Conservation (phyloP, 1,284 basidiomycete genomes). For the Chalciporus sp. region DNA sequence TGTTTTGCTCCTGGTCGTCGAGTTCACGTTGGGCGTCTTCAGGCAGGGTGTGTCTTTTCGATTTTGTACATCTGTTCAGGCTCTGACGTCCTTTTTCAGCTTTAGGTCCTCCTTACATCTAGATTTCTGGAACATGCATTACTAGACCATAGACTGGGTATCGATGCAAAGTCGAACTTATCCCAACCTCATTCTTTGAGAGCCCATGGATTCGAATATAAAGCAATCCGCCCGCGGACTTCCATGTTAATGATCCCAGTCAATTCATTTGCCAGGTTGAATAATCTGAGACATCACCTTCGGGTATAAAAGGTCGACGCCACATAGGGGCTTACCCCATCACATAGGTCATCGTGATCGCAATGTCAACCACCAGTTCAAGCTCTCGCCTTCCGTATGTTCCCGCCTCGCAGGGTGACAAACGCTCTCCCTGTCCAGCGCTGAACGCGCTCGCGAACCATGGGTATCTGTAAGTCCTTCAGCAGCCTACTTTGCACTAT, state of each 20-base stretch:
- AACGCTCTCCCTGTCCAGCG: slow-evolving; percentile 53
- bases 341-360: slow-evolving; percentile 5
- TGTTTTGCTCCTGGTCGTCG: slow-evolving; percentile 89
- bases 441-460: slow-evolving; percentile 51
- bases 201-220: background rate
- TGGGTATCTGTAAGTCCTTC: slow-evolving; percentile 46
- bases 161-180: no score
- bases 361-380: slow-evolving; percentile 29
- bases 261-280: background rate
- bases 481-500: slow-evolving; percentile 36
- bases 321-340: slow-evolving; percentile 21
- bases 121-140: background rate
- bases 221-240: background rate
- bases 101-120: slow-evolving; percentile 40
- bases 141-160: background rate
- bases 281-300: background rate
- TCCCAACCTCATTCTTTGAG: background rate
- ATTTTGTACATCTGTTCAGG: background rate
- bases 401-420: slow-evolving; percentile 32
- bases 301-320: slow-evolving; percentile 18
- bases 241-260: background rate
- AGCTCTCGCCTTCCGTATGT: slow-evolving; percentile 42
- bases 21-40: slow-evolving; percentile 77
- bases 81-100: slow-evolving; percentile 17
- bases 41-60: slow-evolving; percentile 59